Conservation (phyloP, 2,329 filamentous ascomycete genomes). For the Paraphoma chrysanthemicola region DNA sequence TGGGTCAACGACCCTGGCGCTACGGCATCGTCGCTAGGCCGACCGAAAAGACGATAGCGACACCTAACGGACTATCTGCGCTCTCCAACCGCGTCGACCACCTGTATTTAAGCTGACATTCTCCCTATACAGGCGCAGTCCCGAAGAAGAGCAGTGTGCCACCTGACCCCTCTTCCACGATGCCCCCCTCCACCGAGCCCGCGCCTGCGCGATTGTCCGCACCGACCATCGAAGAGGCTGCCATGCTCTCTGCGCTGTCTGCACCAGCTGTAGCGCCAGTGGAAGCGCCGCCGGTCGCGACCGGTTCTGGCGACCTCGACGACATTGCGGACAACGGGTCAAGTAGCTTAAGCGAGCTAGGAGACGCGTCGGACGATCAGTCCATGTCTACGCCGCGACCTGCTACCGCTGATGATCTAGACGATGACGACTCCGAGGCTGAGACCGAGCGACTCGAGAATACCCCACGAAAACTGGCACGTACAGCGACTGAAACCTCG, state of each 20-base stretch:
- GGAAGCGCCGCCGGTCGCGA: slow-evolving; percentile 17
- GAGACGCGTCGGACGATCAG: slow-evolving; percentile 73
- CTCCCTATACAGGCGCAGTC: slow-evolving; percentile 16
- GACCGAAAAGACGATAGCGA: slow-evolving; percentile 19
- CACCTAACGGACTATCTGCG: too few relatives aligned
- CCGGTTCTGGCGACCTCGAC: slow-evolving; percentile 27
- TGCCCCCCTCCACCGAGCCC: slow-evolving; percentile 51
- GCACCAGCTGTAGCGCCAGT: slow-evolving; percentile 25
- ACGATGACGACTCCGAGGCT: slow-evolving; percentile 79
- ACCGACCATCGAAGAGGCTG: slow-evolving; percentile 18
- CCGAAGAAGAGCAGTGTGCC: slow-evolving; percentile 18
- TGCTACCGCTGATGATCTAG: slow-evolving; percentile 30
- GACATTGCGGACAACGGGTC: slow-evolving; percentile 70
- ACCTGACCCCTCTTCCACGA: slow-evolving; percentile 47
- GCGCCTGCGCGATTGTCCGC: slow-evolving; percentile 23
- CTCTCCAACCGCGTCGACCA: not conserved
- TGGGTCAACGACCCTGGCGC: slow-evolving; percentile 11
- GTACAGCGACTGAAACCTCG: slow-evolving; percentile 42
- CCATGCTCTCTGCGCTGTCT: slow-evolving; percentile 35
- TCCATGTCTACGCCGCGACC: slow-evolving; percentile 43
- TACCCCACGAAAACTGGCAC: slow-evolving; percentile 73
- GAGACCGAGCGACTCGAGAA: slow-evolving; percentile 93
- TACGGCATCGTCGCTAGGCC: slow-evolving; percentile 20
- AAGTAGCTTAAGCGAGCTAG: slow-evolving; percentile 91
- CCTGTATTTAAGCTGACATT: slow-evolving; percentile 8